Evolutionary conservation across 2,329 filamentous ascomycete genomes (phyloP).

Genomic region (Penicillium sp.): DNA sequence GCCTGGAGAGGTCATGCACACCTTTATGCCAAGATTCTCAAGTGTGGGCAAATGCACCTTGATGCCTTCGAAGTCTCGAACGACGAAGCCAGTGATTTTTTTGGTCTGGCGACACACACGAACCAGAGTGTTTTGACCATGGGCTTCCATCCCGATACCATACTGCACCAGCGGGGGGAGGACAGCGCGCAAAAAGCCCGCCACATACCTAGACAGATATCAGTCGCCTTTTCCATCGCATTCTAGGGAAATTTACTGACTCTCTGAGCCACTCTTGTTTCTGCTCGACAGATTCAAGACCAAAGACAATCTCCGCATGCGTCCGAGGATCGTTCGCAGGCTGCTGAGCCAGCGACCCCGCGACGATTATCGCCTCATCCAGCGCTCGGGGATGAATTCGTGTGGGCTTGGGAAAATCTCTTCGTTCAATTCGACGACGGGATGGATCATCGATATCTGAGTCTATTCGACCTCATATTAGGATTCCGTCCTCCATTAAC

Average conservation of each 20-base stretch:
- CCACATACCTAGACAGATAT: conserved; percentile 10
- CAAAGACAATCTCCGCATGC: conserved; percentile 10
- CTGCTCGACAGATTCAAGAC: conserved; percentile 7
- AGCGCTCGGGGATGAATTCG: too few relatives aligned
- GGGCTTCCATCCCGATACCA: conserved; percentile 40
- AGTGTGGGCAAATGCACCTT: conserved; percentile 11
- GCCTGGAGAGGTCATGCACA: neutral
- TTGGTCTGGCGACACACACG: conserved; percentile 12
- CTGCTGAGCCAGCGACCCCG: too few relatives aligned
- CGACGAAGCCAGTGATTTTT: conserved; percentile 15
- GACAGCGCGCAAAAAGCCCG: conserved; percentile 5
- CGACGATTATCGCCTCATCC: too few relatives aligned
- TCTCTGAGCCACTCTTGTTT: conserved; percentile 15
- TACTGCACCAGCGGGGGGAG: conserved; percentile 13
- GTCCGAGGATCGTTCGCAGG: too few relatives aligned
- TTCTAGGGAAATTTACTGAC: conserved; percentile 2
- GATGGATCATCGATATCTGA: too few relatives aligned
- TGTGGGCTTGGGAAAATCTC: too few relatives aligned
- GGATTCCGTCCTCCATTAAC: too few relatives aligned
- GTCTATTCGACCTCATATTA: too few relatives aligned
- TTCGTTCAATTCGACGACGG: too few relatives aligned
- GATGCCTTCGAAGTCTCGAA: conserved; percentile 19
- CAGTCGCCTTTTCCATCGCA: neutral
- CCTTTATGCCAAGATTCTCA: neutral
- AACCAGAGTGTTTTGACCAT: conserved; percentile 24